phyloP scores from a whole-genome alignment of 2,329 filamentous ascomycete species.

The Colletotrichum zoysiae region DNA sequence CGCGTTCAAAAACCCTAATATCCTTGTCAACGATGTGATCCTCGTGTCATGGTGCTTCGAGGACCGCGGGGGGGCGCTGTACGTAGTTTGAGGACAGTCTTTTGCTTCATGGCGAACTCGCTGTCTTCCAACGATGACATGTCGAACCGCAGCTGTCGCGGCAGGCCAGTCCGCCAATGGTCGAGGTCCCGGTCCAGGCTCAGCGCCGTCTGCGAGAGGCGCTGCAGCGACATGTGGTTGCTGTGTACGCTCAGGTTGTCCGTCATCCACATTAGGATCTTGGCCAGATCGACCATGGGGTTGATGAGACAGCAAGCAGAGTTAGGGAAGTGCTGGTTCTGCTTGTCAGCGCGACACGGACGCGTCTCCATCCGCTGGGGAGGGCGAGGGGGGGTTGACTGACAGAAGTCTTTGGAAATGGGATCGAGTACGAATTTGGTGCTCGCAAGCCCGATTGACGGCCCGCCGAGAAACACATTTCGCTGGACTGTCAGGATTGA shows the following conservation, averaged over 20 bases:
- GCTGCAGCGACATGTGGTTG: slow-evolving; percentile 32
- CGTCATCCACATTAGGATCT: slow-evolving; percentile 41
- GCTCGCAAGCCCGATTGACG: slow-evolving; percentile 31
- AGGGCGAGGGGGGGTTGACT: neutral
- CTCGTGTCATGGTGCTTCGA: fast-evolving
- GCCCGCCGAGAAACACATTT: slow-evolving; percentile 39
- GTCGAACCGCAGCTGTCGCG: slow-evolving; percentile 26
- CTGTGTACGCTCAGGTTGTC: slow-evolving; percentile 34
- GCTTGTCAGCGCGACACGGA: neutral
- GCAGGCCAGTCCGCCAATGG: slow-evolving; percentile 32
- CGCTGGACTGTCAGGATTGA: slow-evolving; percentile 18
- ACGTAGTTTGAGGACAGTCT: slow-evolving; percentile 36
- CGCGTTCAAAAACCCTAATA: slow-evolving; percentile 32
- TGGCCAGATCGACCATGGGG: slow-evolving; percentile 38
- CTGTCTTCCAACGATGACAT: slow-evolving; percentile 34
- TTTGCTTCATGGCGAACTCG: slow-evolving; percentile 40
- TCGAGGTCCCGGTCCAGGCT: slow-evolving; percentile 29
- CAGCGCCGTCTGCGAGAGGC: slow-evolving; percentile 33
- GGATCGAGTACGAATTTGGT: slow-evolving; percentile 30
- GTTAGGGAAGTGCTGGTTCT: slow-evolving; percentile 21
- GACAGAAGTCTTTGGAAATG: slow-evolving; percentile 35
- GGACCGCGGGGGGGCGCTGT: neutral
- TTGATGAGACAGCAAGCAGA: slow-evolving; percentile 36
- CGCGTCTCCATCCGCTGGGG: neutral
- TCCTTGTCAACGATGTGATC: neutral